Conservation (phyloP, 176 grass and related monocot genomes). For the Oryza longistaminata region DNA sequence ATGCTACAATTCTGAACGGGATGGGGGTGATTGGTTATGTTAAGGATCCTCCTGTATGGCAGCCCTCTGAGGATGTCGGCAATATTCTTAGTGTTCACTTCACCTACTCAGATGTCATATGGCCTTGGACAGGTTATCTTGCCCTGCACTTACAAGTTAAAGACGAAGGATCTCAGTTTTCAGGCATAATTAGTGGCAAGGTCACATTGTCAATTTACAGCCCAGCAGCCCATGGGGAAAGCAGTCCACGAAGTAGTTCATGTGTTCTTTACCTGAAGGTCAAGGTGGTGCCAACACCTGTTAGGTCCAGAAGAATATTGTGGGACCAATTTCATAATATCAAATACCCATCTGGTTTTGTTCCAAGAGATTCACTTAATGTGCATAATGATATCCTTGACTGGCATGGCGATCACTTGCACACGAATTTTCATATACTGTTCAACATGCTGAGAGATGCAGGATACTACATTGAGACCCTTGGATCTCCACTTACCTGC, state of each 20-base stretch:
- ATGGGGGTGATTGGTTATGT: conserved; percentile 94
- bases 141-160: conserved; percentile 94
- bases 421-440: conserved; percentile 97
- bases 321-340: conserved; percentile 99
- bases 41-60: conserved; percentile 75
- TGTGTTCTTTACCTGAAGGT: conserved; percentile 83
- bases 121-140: conserved; percentile 97
- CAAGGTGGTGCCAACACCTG: conserved; percentile 74
- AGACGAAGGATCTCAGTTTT: conserved; percentile 80
- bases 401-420: conserved; percentile 98
- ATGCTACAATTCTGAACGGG: conserved; percentile 95
- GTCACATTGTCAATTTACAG: conserved; percentile 71
- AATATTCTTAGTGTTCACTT: conserved; percentile 91
- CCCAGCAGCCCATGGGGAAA: conserved; percentile 61
- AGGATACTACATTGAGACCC: conserved; percentile 86
- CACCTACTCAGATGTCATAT: conserved; percentile 90
- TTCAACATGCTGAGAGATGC: conserved; percentile 98
- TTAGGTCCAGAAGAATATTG: conserved; percentile 84
- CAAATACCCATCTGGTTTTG: conserved; percentile 95
- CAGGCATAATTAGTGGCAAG: conserved; percentile 86
- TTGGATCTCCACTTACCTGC: conserved; percentile 93
- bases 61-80: conserved; percentile 77
- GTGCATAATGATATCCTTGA: conserved; percentile 98
- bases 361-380: conserved; percentile 97
- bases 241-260: conserved; percentile 53